Conservation (phyloP, 768 basidiomycete species). For the Leccinum boreale region DNA sequence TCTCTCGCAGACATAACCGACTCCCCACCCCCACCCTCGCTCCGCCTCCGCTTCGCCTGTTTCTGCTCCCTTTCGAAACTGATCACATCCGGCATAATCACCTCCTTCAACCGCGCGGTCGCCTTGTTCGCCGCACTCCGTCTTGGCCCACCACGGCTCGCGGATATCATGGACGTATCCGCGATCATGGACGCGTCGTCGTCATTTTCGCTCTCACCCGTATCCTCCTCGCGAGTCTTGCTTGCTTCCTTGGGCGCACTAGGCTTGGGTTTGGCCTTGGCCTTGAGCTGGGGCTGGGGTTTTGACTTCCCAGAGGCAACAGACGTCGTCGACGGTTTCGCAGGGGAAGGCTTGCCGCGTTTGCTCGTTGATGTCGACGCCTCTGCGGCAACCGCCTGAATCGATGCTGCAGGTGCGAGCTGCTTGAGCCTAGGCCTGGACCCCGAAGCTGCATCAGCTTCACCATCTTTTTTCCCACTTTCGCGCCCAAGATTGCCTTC, state of each 20-base stretch:
- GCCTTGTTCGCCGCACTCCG: slow-evolving; percentile 57
- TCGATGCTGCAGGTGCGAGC: slow-evolving; percentile 18
- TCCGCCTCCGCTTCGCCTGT: slow-evolving; percentile 31
- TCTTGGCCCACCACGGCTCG: slow-evolving; percentile 26
- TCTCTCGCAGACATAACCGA: slow-evolving; percentile 4
- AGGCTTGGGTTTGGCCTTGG: slow-evolving; percentile 6
- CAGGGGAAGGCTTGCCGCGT: slow-evolving; percentile 14
- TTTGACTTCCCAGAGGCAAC: slow-evolving; percentile 4
- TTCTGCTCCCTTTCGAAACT: slow-evolving; percentile 68
- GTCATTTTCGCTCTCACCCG: neutral
- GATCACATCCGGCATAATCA: slow-evolving; percentile 75
- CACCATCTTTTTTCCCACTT: neutral
- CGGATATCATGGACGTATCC: slow-evolving; percentile 10
- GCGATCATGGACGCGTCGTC: slow-evolving; percentile 8
- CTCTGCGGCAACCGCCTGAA: slow-evolving; percentile 23
- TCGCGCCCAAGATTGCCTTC: neutral
- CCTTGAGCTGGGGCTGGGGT: slow-evolving; percentile 1
- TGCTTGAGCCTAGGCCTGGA: neutral
- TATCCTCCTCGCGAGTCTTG: neutral
- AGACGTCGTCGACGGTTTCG: slow-evolving; percentile 5
- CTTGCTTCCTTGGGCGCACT: neutral
- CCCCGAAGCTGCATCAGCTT: neutral
- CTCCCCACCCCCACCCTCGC: slow-evolving; percentile 35
- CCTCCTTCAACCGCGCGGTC: slow-evolving; percentile 40
- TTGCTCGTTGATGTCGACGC: slow-evolving; percentile 18